Base-by-base conservation (phyloP, 2,329 filamentous ascomycete genomes). In the Monilinia vaccinii-corymbosi region DNA sequence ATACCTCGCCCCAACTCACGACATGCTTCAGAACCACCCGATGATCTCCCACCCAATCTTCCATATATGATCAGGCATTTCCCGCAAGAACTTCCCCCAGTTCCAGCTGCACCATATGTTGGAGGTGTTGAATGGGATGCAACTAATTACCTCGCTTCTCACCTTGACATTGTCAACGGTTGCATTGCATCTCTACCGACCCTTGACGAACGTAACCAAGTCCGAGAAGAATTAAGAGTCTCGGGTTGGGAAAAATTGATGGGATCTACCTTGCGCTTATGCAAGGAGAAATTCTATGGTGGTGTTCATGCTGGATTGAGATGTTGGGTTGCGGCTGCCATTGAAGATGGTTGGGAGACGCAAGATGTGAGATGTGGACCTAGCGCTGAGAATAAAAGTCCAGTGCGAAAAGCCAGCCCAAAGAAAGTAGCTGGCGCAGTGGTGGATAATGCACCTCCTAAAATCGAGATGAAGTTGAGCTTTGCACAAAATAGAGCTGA, bases 121-220 rank as follows among this genome's bases (percentile, higher is more conserved):
- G 94, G 94, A 52, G 93, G 94, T 58, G 94, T 97, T 11, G 94
- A 99, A 74, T 97, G 94, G 94, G 94, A 97, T 71, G 94, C 94
- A 3, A 97, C 94, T 11, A 97, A 96, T 74, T 97, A 97, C 72
- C 80, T 97, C 13, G 91, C 93, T 21, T 89, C 89, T 0, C 93
- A 99, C 70, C 80, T 99, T 11, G 94, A 97, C 70, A 84, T 99
- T 13, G 76, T 97, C 68, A 99, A 97, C 70, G 93, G 91, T 34
- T 84, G 97, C 60, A 76, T 97, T 60, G 90, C 93, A 0, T 93
- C 87, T 61, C 81, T 94, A 0, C 87, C 89, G 0, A 86, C 85
- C 0, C 68, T 72, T 2, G 74, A 81, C 28, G 85, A 88, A 61
- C 88, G 94, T 62, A 97, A 96, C 73, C 72, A 75, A 0, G 80